Evolutionary conservation across 176 grass and related monocot species (phyloP).

Genomic region (Juncus inflexus): DNA sequence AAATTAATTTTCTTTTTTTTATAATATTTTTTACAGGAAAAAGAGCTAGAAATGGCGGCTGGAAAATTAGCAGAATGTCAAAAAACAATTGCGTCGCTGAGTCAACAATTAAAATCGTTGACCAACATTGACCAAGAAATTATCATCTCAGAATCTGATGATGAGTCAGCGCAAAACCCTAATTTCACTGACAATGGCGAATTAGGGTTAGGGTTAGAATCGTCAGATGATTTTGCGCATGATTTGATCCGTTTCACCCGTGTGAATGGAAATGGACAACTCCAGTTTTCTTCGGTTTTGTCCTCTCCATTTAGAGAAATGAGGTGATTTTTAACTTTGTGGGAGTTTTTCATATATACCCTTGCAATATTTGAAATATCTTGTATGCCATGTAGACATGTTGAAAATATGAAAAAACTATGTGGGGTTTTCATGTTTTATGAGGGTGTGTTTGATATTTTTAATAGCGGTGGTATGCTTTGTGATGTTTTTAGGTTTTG

Average conservation of each 20-base stretch:
- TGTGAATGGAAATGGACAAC: conserved; percentile 29
- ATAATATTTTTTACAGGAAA: conserved; percentile 53
- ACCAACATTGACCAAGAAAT: conserved; percentile 50
- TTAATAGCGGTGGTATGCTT: too few relatives aligned
- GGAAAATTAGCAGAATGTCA: conserved; percentile 90
- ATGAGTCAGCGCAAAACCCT: conserved; percentile 11
- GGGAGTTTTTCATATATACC: too few relatives aligned
- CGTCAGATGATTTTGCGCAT: conserved; percentile 29
- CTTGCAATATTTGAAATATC: too few relatives aligned
- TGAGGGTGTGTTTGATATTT: too few relatives aligned
- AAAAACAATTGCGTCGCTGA: conserved; percentile 89
- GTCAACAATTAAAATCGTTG: conserved; percentile 74
- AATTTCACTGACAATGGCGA: conserved; percentile 14
- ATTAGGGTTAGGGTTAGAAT: conserved; percentile 11
- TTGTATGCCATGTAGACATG: too few relatives aligned
- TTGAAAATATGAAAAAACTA: too few relatives aligned
- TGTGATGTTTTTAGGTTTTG: too few relatives aligned
- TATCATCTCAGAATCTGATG: background rate
- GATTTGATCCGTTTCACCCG: conserved; percentile 32
- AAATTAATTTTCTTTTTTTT: background rate
- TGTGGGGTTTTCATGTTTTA: too few relatives aligned
- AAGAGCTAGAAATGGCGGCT: conserved; percentile 57
- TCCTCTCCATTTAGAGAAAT: conserved; percentile 3
- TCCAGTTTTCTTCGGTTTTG: conserved; percentile 12
- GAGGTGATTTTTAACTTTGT: too few relatives aligned